A percentile compares a stretch with the other conserved stretches of the same genome.
These are phyloP conservation scores for Cryptococcus sp. DNA, from an alignment of 1,284 basidiomycete genomes.

Conservation along the genomic window DNA sequence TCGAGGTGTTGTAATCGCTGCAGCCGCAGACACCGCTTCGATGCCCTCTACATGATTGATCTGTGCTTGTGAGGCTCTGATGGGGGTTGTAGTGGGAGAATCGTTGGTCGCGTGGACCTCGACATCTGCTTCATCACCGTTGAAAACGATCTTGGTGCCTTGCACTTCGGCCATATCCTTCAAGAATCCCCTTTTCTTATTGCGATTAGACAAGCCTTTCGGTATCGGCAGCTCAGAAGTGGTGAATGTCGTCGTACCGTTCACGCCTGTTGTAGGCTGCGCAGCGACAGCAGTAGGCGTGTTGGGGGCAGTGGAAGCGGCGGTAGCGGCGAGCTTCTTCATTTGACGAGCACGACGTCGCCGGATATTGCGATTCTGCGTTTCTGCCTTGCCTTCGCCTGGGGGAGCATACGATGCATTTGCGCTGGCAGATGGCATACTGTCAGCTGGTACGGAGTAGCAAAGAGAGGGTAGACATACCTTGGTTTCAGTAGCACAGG, in stretches of 20 bases:
- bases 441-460: not conserved
- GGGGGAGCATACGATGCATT: conserved; percentile 30
- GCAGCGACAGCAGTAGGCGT: not conserved
- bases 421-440: not conserved
- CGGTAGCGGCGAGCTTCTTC: conserved; percentile 19
- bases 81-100: not conserved
- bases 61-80: not conserved
- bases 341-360: conserved; percentile 31
- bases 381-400: conserved; percentile 43
- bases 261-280: not conserved
- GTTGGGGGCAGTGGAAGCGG: no score
- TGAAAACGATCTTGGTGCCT: conserved; percentile 42
- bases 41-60: not conserved
- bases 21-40: not conserved
- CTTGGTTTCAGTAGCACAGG: conserved; percentile 5
- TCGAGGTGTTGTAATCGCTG: not conserved
- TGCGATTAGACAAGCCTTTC: conserved; percentile 42
- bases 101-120: no score
- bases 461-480: conserved; percentile 5
- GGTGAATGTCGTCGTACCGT: conserved; percentile 3
- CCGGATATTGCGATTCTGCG: conserved; percentile 45
- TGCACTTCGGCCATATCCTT: conserved; percentile 37
- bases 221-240: conserved; percentile 19
- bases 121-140: conserved; percentile 2
- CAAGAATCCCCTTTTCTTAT: conserved; percentile 51